Evolutionary conservation across 768 basidiomycete genomes (phyloP), one percentile per base, ranked within the genome.

Genomic region (Clitopilus passeckerianus): DNA sequence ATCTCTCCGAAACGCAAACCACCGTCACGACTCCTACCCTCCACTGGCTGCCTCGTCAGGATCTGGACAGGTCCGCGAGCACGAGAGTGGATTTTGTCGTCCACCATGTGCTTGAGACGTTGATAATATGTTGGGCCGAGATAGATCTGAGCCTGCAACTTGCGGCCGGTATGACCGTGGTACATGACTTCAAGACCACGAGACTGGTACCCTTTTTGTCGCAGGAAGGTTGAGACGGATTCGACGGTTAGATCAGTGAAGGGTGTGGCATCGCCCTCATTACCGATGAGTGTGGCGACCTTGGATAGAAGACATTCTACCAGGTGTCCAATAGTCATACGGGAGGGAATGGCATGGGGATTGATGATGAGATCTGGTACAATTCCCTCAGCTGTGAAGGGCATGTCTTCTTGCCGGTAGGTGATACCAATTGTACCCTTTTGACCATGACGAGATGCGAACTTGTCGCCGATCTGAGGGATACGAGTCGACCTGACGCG

Each of bases 351-450:
- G 68, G 97, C 97, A 73, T 99, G 97, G 37, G 97, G 97, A 69
- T 99, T 99, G 75, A 99, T 99, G 76, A 99, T 84, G 67, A 99
- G 82, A 72, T 99, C 97, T 9, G 97, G 97, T 1, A 92, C 92
- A 66, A 98, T 93, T 60, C 97, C 97, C 70, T 98, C 95, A 1
- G 89, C 87, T 2, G 95, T 96, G 78, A 98, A 99, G 30, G 97
- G 97, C 97, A 99, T 98, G 71, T 99, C 97, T 73, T 99, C 97
- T 72, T 98, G 97, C 56, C 97, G 93, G 71, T 99, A 99, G 0
- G 96, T 98, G 74, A 99, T 97, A 75, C 97, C 97, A 63, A 98
- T 96, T 9, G 97, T 99, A 74, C 97, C 97, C 79, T 99, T 99
- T 77, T 99, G 97, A 67, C 97, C 97, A 69, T 99, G 97, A 69